Conservation (phyloP, 257 asterid genomes). For the Solanum rostratum region DNA sequence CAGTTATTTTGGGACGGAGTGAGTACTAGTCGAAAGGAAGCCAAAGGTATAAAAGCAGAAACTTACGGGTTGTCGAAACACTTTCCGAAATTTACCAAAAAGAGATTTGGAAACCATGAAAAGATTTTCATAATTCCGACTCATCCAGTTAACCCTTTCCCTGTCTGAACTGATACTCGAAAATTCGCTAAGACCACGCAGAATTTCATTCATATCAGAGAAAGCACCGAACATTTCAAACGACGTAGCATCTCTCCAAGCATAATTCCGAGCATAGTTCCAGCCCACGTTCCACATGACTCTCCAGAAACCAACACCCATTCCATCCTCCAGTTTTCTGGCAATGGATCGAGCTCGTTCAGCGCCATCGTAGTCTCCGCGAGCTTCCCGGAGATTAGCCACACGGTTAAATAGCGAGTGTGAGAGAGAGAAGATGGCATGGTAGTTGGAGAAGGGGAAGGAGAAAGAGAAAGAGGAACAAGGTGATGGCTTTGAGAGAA, state of each 20-base stretch:
- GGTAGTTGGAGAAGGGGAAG: conserved; percentile 37
- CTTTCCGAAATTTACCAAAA: conserved; percentile 31
- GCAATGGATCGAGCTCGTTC: conserved; percentile 45
- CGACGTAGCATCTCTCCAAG: conserved; percentile 43
- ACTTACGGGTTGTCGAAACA: conserved; percentile 47
- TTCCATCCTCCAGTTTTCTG: conserved; percentile 26
- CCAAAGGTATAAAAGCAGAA: background rate
- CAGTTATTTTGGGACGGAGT: too few species aligned
- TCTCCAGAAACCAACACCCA: conserved; percentile 52
- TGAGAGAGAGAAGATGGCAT: conserved; percentile 46
- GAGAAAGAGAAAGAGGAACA: conserved; percentile 14
- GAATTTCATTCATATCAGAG: conserved; percentile 49
- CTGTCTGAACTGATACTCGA: conserved; percentile 28
- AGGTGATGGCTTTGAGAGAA: conserved; percentile 4
- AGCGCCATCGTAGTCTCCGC: conserved; percentile 62
- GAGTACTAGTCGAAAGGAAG: background rate
- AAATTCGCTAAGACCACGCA: conserved; percentile 29
- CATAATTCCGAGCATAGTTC: conserved; percentile 50
- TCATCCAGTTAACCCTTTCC: conserved; percentile 54
- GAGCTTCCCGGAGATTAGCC: conserved; percentile 56
- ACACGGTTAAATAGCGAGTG: conserved; percentile 69
- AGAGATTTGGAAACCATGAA: conserved; percentile 36
- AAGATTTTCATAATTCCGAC: conserved; percentile 38
- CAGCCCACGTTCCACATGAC: conserved; percentile 43
- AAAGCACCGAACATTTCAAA: conserved; percentile 28